Percentiles rank a stretch among this genome's conserved stretches.
phyloP scores from a whole-genome alignment of 495 filamentous ascomycete genomes.

The Penicillium coffeae region DNA sequence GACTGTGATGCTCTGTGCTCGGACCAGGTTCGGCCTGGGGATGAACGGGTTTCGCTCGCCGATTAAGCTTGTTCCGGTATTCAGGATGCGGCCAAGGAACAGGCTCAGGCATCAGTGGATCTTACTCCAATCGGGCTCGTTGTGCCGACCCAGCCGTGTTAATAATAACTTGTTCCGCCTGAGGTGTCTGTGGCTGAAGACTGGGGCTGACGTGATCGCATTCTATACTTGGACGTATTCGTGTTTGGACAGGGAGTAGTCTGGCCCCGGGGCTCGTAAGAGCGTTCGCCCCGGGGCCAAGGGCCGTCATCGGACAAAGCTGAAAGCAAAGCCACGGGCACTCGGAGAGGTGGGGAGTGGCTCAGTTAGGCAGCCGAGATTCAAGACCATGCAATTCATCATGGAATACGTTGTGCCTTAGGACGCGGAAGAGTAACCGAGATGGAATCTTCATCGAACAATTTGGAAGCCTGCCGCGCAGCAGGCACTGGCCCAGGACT shows the following conservation, averaged over 20 bases:
- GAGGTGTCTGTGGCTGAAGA: too few species aligned
- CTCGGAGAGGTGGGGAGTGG: neutral
- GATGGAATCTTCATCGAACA: constrained; percentile 1
- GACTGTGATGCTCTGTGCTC: too few species aligned
- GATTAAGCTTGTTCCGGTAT: too few species aligned
- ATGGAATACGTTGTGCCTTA: too few species aligned
- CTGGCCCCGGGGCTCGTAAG: too few species aligned
- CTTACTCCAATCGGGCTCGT: neutral
- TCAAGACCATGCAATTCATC: too few species aligned
- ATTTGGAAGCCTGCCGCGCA: neutral
- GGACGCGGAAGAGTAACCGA: neutral
- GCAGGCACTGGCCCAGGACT: neutral
- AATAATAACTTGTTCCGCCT: too few species aligned
- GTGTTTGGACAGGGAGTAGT: too few species aligned
- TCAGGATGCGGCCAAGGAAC: neutral
- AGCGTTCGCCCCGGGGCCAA: neutral
- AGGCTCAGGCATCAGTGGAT: neutral
- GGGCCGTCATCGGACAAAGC: neutral
- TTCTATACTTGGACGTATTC: too few species aligned
- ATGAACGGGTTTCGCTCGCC: too few species aligned
- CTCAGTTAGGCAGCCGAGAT: neutral
- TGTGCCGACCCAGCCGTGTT: neutral
- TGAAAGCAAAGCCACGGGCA: neutral
- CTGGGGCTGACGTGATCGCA: too few species aligned
- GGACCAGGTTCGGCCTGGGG: too few species aligned